Evolutionary conservation across 2,329 filamentous ascomycete species (phyloP), one percentile per base, ranked within the genome.

Genomic region (Gaeumannomyces sp.): DNA sequence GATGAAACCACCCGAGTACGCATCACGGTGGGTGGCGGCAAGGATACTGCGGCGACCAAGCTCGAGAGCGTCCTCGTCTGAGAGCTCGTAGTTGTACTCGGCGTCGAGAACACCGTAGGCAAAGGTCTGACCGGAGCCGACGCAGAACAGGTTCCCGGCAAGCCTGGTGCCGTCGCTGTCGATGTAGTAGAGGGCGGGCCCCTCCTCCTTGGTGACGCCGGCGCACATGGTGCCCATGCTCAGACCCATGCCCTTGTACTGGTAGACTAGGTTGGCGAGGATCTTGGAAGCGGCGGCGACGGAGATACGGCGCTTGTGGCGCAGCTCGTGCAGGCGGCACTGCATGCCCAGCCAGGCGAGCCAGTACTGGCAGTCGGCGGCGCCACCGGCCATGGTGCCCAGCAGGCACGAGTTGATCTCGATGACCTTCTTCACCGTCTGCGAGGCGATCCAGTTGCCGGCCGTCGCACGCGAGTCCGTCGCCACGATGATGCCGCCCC

Each of bases 181-280:
- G 79, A 99, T 96, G 81, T 99, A 99, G 86, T 99, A 99, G 67
- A 99, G 89, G 57, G 95, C 95, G 31, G 95, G 95, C 14, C 95
- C 95, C 83, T 98, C 94, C 79, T 94, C 90, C 70, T 92, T 90
- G 69, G 95, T 95, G 70, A 99, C 95, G 74, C 95, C 95, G 50
- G 95, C 94, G 79, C 95, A 97, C 95, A 99, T 99, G 74, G 95
- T 99, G 71, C 95, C 95, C 95, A 99, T 99, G 76, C 92, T 96
- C 73, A 99, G 82, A 53, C 95, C 95, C 92, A 96, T 97, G 74
- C 93, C 93, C 83, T 99, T 99, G 88, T 99, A 99, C 72, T 89
- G 89, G 85, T 98, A 99, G 74, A 97, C 93, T 71, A 99, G 83
- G 83, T 99, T 99, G 75, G 95, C 92, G 71, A 99, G 91, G 77